These are phyloP conservation scores for Apiospora pterosperma DNA, from an alignment of 2,329 filamentous ascomycete species.

Conservation along the genomic window DNA sequence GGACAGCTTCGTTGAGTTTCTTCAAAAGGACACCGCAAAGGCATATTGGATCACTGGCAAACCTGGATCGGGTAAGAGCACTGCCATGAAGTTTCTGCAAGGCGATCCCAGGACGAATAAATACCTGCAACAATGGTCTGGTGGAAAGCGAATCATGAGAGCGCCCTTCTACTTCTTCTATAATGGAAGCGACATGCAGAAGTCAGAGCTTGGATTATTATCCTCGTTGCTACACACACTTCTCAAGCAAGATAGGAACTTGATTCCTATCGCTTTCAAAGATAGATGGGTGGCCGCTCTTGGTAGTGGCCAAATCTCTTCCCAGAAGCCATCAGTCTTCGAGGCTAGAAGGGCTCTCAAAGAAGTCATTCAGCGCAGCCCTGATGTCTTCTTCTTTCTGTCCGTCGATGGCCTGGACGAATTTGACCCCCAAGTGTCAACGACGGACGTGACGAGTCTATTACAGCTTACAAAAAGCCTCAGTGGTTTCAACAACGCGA, in stretches of 20 bases:
- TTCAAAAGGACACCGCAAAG: conserved; percentile 4
- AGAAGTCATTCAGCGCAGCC: conserved; percentile 6
- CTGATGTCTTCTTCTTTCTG: conserved; percentile 15
- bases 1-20: conserved; percentile 14
- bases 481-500: conserved; percentile 11
- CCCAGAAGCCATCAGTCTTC: conserved; percentile 5
- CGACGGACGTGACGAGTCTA: conserved; percentile 11
- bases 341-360: conserved; percentile 13
- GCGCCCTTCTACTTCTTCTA: conserved; percentile 20
- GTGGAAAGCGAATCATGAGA: conserved; percentile 6
- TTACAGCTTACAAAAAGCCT: conserved; percentile 12
- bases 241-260: conserved; percentile 9
- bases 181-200: conserved; percentile 14
- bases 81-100: conserved; percentile 19
- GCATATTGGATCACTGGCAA: conserved; percentile 23
- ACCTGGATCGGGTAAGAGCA: conserved; percentile 21
- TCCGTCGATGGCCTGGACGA: conserved; percentile 21
- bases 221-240: conserved; percentile 15
- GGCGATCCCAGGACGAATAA: conserved; percentile 10
- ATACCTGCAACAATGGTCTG: conserved; percentile 14
- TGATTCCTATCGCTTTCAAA: conserved; percentile 8
- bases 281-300: neutral
- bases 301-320: neutral
- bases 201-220: conserved; percentile 17
- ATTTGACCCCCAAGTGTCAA: conserved; percentile 17